Base-by-base conservation (phyloP, 371 early-diverging fungal species). In the Mucor velutinosus region DNA sequence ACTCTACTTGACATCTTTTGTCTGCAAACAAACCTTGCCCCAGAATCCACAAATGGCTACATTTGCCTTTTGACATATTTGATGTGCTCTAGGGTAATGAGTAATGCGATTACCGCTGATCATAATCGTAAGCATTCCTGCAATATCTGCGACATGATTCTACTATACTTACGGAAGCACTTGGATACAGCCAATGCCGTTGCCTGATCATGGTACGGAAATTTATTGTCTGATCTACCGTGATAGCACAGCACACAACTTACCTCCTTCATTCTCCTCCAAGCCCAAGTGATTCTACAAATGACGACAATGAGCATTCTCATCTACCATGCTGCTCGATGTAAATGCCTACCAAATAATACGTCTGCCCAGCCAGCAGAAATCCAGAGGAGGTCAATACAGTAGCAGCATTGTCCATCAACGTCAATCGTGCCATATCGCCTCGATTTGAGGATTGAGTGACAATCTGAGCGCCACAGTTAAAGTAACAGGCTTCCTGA, bases 251-350 rank as follows among this genome's bases (percentile, higher is more conserved):
- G 27, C 14, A 27, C 15, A 14, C 27, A 27, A 33, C 27, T 21
- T 71, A 71, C 69, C 62, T 57, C 73, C 72, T 65, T 65, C 55
- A 1, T 0, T 5, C 14, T 64, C 69, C 29, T 27, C 23, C 61
- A 73, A 30, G 3, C 73, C 73, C 17, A 73, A 51, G 37, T 73
- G 73, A 37, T 73, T 73, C 73, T 73, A 66, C 33, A 14, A 17
- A 41, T 21, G 19, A n/a, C 23, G 21, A 3, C 23, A 2, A 27
- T 32, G 3, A 49, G 21, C 14, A 29, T 53, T 1, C 2, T 35
- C 12, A 3, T 0, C 10, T 12, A 35, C 0, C 7, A 12, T 12
- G 12, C 12, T 35, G 1, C 12, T 12, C 10, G 12, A 1, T 12
- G 12, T 35, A 35, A 12, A 12, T 35, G 12, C 55, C 5, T 65